Evolutionary conservation across 2,329 filamentous ascomycete species (phyloP).

Genomic region (Apiospora hydei): DNA sequence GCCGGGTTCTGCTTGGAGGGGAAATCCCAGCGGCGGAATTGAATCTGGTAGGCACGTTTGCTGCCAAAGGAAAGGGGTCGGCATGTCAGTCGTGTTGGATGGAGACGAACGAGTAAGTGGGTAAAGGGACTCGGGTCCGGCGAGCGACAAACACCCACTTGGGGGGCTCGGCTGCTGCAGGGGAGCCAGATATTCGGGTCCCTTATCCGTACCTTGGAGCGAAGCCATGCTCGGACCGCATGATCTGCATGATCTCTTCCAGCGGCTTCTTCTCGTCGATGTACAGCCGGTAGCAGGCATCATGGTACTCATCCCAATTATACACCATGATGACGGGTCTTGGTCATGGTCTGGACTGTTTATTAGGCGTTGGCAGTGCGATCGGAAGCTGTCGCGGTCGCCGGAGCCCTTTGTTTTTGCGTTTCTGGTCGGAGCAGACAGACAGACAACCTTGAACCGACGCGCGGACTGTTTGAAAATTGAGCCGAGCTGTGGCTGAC

Average conservation of each 20-base stretch:
- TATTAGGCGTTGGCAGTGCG: not conserved
- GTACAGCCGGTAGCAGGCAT: conserved; percentile 67
- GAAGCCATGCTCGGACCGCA: conserved; percentile 71
- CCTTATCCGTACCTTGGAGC: conserved; percentile 65
- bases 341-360: not conserved
- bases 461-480: not conserved
- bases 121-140: not conserved
- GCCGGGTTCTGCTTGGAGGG: conserved; percentile 76
- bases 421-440: conserved; percentile 16
- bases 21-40: conserved; percentile 82
- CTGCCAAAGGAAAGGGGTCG: conserved; percentile 47
- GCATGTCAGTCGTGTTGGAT: conserved; percentile 11
- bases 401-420: conserved; percentile 10
- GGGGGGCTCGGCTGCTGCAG: not conserved
- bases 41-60: conserved; percentile 78
- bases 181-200: not conserved
- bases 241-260: conserved; percentile 77
- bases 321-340: conserved; percentile 50
- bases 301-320: conserved; percentile 53
- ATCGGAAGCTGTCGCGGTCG: conserved; percentile 9
- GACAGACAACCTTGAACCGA: not conserved
- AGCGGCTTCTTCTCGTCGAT: conserved; percentile 77
- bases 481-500: not conserved
- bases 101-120: not conserved
- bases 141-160: conserved; percentile 8